phyloP scores from a whole-genome alignment of 2,329 filamentous ascomycete species.

The Trichoderma breve region DNA sequence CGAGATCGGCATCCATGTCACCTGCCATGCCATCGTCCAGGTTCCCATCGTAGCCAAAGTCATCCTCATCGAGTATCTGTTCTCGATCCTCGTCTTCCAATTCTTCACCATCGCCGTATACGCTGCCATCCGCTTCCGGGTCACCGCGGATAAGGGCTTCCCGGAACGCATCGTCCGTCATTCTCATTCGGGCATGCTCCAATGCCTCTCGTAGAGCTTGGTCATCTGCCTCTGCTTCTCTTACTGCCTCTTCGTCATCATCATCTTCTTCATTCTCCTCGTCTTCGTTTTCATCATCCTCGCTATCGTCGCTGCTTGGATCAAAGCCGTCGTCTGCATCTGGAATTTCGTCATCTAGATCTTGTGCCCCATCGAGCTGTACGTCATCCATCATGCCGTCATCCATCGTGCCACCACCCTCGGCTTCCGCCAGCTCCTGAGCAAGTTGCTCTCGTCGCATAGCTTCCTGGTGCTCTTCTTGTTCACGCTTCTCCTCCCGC shows the following conservation, averaged over 20 bases:
- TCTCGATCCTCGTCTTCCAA: constrained; percentile 54
- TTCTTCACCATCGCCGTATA: constrained; percentile 55
- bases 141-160: constrained; percentile 55
- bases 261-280: constrained; percentile 41
- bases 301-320: constrained; percentile 44
- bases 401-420: constrained; percentile 38
- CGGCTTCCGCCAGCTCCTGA: constrained; percentile 71
- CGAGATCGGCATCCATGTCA: constrained; percentile 66
- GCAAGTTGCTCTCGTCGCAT: constrained; percentile 68
- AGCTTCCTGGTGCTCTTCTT: constrained; percentile 78
- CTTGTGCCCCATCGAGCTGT: constrained; percentile 55
- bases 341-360: constrained; percentile 73
- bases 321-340: constrained; percentile 60
- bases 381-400: constrained; percentile 53
- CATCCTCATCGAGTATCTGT: constrained; percentile 64
- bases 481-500: constrained; percentile 84
- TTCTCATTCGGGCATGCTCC: constrained; percentile 50
- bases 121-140: constrained; percentile 45
- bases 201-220: constrained; percentile 43
- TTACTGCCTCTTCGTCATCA: constrained; percentile 42
- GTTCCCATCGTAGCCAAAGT: constrained; percentile 43
- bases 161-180: constrained; percentile 61
- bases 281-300: constrained; percentile 43
- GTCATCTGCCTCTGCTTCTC: constrained; percentile 41
- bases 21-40: constrained; percentile 29